phyloP scores from a whole-genome alignment of 2,329 filamentous ascomycete species.

The Fusarium torreyae region DNA sequence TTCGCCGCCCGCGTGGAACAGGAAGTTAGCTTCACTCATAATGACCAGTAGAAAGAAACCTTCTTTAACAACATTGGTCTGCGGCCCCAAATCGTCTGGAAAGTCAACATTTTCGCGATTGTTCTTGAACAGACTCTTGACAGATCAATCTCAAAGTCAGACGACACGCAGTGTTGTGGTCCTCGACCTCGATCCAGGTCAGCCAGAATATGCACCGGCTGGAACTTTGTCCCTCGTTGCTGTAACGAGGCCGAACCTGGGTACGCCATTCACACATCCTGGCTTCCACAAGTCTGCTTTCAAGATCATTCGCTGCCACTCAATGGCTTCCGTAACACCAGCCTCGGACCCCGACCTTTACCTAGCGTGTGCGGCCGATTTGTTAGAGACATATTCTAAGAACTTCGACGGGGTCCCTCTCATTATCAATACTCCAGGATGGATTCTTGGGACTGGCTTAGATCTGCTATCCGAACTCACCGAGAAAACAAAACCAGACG shows the following conservation, averaged over 20 bases:
- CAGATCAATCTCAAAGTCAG: constrained; percentile 48
- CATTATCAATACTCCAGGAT: constrained; percentile 82
- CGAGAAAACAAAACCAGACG: constrained; percentile 66
- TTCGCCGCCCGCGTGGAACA: constrained; percentile 74
- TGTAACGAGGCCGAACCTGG: constrained; percentile 73
- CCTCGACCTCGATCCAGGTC: constrained; percentile 84
- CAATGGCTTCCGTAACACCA: constrained; percentile 75
- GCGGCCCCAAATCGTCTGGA: constrained; percentile 79
- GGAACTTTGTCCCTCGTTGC: constrained; percentile 79
- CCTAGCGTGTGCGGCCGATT: constrained; percentile 73
- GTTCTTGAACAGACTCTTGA: constrained; percentile 77
- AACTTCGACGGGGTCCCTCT: constrained; percentile 66
- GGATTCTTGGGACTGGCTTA: constrained; percentile 79
- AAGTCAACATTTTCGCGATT: constrained; percentile 82
- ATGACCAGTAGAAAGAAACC: constrained; percentile 52
- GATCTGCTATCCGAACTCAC: constrained; percentile 74
- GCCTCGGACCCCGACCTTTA: constrained; percentile 78
- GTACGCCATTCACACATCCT: constrained; percentile 77
- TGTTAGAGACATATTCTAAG: constrained; percentile 71
- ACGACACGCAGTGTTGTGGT: constrained; percentile 62
- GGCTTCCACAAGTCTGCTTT: constrained; percentile 53
- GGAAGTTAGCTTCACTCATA: constrained; percentile 65
- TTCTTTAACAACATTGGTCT: constrained; percentile 68
- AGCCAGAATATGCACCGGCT: constrained; percentile 80
- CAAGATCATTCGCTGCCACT: constrained; percentile 72